Conservation (phyloP, 108 stramenopile genomes). For the Craspedostauros australis region DNA sequence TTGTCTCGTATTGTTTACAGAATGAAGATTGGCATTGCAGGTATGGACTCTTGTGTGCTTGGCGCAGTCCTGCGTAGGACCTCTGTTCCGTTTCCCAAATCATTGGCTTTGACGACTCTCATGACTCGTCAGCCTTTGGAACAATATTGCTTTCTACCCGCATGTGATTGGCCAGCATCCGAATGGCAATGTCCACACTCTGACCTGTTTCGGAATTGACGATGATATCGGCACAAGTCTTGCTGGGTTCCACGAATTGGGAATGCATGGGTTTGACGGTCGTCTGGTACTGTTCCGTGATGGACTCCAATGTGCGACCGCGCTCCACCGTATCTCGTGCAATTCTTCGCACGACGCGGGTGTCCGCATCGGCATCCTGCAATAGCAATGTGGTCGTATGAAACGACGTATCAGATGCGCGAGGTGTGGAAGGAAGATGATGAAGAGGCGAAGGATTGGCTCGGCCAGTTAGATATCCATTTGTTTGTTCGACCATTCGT, state of each 20-base stretch:
- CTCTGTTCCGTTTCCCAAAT: no score
- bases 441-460: no score
- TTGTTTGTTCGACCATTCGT: no score
- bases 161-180: conserved; percentile 68
- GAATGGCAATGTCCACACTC: conserved; percentile 60
- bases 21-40: no score
- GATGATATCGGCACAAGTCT: conserved; percentile 85
- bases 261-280: conserved; percentile 95
- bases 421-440: no score
- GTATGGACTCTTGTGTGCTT: no score
- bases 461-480: no score
- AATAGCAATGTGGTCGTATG: conserved; percentile 2
- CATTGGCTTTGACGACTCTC: no score
- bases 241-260: conserved; percentile 87
- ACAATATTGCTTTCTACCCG: no score
- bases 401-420: not conserved
- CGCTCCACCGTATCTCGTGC: conserved; percentile 81
- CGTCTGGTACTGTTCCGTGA: conserved; percentile 74
- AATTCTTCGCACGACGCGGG: conserved; percentile 81
- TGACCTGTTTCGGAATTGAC: conserved; percentile 50
- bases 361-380: conserved; percentile 79
- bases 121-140: no score
- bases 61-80: no score
- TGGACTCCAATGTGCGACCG: conserved; percentile 67
- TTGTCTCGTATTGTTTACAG: no score